Evolutionary conservation across 1,139 yeast genomes (phyloP).

Genomic region (Pichia sp.): DNA sequence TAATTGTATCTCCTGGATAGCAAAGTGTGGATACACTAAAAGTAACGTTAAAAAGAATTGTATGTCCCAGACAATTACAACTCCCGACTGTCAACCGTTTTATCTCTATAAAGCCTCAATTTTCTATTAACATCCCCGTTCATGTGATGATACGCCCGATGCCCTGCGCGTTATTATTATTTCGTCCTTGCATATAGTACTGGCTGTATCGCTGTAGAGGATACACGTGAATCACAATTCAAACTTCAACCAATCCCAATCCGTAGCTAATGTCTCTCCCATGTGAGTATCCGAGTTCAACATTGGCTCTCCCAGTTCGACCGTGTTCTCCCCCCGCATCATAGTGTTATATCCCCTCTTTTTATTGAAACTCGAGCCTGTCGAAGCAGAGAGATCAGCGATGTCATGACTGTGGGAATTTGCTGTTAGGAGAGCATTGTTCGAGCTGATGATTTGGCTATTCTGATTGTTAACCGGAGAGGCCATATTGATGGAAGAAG

Average conservation of each 20-base stretch:
- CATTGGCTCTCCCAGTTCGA: conserved; percentile 19
- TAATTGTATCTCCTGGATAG: not conserved
- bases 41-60: not conserved
- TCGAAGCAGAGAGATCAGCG: not conserved
- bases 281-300: conserved; percentile 27
- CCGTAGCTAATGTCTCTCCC: conserved; percentile 33
- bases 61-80: not conserved
- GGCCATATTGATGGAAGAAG: not conserved
- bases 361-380: conserved; percentile 9
- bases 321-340: conserved; percentile 12
- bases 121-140: not conserved
- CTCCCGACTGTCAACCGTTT: not conserved
- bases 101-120: not conserved
- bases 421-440: not conserved
- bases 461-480: conserved; percentile 1
- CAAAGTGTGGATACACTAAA: not conserved
- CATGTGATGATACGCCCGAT: not conserved
- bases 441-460: not conserved
- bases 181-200: not conserved
- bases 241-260: conserved; percentile 35
- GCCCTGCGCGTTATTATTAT: not conserved
- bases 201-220: not conserved
- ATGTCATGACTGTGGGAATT: not conserved
- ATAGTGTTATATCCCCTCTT: conserved; percentile 13
- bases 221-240: conserved; percentile 19